Evolutionary conservation across 2,329 filamentous ascomycete genomes (phyloP).

Genomic region (Pseudonectria foliicola): DNA sequence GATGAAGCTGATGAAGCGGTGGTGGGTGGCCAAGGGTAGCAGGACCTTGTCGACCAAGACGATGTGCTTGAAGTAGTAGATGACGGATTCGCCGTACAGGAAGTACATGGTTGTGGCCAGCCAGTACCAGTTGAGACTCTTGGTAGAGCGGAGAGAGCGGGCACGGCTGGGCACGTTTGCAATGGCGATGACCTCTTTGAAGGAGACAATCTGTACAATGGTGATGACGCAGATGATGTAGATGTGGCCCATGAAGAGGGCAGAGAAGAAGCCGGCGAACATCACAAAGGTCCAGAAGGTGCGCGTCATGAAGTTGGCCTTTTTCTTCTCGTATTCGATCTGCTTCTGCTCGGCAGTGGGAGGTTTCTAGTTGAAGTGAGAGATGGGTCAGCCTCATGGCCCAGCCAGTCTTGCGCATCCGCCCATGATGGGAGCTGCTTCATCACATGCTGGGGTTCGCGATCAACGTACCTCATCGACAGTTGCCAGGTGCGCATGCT

Average conservation of each 20-base stretch:
- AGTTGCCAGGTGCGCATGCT: conserved; percentile 24
- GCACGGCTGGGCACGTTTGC: conserved; percentile 89
- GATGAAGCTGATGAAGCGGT: conserved; percentile 97
- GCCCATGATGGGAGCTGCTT: not conserved
- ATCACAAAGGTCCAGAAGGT: conserved; percentile 98
- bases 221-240: conserved; percentile 94
- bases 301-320: conserved; percentile 92
- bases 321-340: conserved; percentile 93
- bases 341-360: conserved; percentile 34
- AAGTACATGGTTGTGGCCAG: conserved; percentile 99
- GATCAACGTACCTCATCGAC: conserved; percentile 28
- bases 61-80: conserved; percentile 99
- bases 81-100: conserved; percentile 95
- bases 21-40: conserved; percentile 89
- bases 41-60: conserved; percentile 90
- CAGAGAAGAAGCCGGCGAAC: conserved; percentile 86
- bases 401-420: not conserved
- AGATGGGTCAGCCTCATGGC: conserved; percentile 13
- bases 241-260: conserved; percentile 93
- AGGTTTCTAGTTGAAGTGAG: conserved; percentile 30
- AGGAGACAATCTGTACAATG: conserved; percentile 89
- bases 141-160: conserved; percentile 85
- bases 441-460: too few species aligned
- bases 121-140: conserved; percentile 98
- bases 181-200: conserved; percentile 99